Evolutionary conservation across 768 basidiomycete species (phyloP).

Genomic region (Cyclocybe aegerita): DNA sequence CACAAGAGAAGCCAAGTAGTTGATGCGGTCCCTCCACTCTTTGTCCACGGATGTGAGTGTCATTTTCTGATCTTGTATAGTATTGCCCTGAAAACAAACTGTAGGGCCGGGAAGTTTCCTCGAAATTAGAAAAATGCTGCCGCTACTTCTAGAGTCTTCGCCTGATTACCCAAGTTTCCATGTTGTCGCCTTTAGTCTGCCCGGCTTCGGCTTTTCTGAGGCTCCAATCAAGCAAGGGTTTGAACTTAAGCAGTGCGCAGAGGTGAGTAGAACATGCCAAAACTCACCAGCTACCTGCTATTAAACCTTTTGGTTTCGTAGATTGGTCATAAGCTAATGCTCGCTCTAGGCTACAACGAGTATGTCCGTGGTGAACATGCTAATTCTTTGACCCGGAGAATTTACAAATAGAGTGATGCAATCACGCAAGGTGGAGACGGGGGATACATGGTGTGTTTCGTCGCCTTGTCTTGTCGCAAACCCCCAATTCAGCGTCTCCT

Average conservation of each 20-base stretch:
- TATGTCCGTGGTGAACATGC: slow-evolving; percentile 30
- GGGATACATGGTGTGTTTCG: slow-evolving; percentile 33
- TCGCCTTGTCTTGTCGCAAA: slow-evolving; percentile 10
- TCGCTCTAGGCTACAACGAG: slow-evolving; percentile 44
- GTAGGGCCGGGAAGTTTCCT: slow-evolving; percentile 61
- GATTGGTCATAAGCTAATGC: slow-evolving; percentile 51
- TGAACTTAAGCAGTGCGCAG: slow-evolving; percentile 44
- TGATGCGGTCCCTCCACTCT: slow-evolving; percentile 44
- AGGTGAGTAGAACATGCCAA: slow-evolving; percentile 31
- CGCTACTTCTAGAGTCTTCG: slow-evolving; percentile 44
- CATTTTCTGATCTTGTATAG: neutral
- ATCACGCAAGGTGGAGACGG: slow-evolving; percentile 50
- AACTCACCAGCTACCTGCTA: too few relatives aligned
- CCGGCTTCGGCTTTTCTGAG: slow-evolving; percentile 63
- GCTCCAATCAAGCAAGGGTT: slow-evolving; percentile 54
- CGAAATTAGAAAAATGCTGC: slow-evolving; percentile 58
- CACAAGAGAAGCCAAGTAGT: slow-evolving; percentile 46
- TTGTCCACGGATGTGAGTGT: slow-evolving; percentile 52
- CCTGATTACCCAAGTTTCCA: slow-evolving; percentile 55
- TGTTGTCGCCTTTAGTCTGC: slow-evolving; percentile 58
- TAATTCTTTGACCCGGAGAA: neutral
- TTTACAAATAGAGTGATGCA: slow-evolving; percentile 5
- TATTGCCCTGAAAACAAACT: neutral
- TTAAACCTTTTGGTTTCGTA: slow-evolving; percentile 12
- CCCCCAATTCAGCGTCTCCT: neutral